phyloP scores from a whole-genome alignment of 305 asterid species.

The Petunia hybrid region DNA sequence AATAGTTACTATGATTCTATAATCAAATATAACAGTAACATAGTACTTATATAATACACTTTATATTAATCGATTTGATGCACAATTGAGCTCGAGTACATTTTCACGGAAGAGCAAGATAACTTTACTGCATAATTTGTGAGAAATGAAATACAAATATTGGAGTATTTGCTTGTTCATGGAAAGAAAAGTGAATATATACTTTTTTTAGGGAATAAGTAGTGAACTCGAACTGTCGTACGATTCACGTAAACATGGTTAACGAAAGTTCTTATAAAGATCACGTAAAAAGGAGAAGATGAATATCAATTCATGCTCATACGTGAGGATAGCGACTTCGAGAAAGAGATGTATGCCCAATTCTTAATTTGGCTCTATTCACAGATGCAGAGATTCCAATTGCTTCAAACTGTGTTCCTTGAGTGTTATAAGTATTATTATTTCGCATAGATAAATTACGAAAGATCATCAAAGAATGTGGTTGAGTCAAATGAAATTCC shows the following conservation, averaged over 20 bases:
- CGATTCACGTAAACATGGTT: background rate
- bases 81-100: too few relatives aligned
- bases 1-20: too few relatives aligned
- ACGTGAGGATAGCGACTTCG: background rate
- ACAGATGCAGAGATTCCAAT: background rate
- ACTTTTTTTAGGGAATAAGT: background rate
- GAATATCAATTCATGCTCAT: background rate
- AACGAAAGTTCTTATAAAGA: background rate
- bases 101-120: too few relatives aligned
- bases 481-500: too few relatives aligned
- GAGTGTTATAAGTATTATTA: background rate
- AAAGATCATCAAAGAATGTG: too few relatives aligned
- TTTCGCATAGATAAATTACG: background rate
- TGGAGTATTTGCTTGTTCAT: background rate
- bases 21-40: too few relatives aligned
- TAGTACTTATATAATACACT: too few relatives aligned
- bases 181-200: background rate
- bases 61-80: too few relatives aligned
- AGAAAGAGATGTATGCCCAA: constrained; percentile 15
- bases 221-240: constrained; percentile 11
- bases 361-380: constrained; percentile 24
- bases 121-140: too few relatives aligned
- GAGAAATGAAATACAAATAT: too few relatives aligned
- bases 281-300: constrained; percentile 23
- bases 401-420: constrained; percentile 21